Base-by-base conservation (phyloP, 164 flowering plant genomes). In the Vitis labrusca region DNA sequence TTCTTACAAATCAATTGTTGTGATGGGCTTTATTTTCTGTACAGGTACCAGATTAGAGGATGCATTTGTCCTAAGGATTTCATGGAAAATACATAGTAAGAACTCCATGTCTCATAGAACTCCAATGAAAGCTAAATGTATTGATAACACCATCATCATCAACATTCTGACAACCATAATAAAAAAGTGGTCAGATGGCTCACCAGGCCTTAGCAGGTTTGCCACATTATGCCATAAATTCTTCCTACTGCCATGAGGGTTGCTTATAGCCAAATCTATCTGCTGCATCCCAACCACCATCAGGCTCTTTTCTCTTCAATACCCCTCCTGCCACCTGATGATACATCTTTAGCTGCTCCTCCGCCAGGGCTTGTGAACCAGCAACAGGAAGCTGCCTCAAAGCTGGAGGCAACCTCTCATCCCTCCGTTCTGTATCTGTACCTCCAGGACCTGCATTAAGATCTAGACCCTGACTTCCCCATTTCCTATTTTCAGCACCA, bases 401-500 rank as follows among this genome's bases (percentile, higher is more conserved):
- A 59, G 74, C 67, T 29, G 74, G 56, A 59, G 85, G 52, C 37
- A 86, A 70, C 62, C 44, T 37, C 59, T 93, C 97, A 66, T 90
- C 92, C 65, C 88, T 88, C 56, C 85, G 85, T 58, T 90, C 99
- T 8, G 60, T 27, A 58, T 91, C 95, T 48, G 73, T 15, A 48
- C 73, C 79, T 49, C 88, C 92, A 50, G 96, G 98, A 30, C 99
- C 99, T 8, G 94, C 80, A 80, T 95, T 93, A 9, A 95, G 85
- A 74, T 95, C 98, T 27, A 95, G 74, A 59, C 91, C 89, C 65
- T 85, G 92, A 69, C 88, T 81, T 30, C 79, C 79, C 91, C 93
- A 90, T 74, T 84, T 93, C 58, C 84, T 81, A 78, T 76, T 78
- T 17, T 89, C 97, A 30, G 76, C 64, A 61, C 75, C 79, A 59